Base-by-base conservation (phyloP, 495 filamentous ascomycete genomes). In the Apiosordaria backusii region DNA sequence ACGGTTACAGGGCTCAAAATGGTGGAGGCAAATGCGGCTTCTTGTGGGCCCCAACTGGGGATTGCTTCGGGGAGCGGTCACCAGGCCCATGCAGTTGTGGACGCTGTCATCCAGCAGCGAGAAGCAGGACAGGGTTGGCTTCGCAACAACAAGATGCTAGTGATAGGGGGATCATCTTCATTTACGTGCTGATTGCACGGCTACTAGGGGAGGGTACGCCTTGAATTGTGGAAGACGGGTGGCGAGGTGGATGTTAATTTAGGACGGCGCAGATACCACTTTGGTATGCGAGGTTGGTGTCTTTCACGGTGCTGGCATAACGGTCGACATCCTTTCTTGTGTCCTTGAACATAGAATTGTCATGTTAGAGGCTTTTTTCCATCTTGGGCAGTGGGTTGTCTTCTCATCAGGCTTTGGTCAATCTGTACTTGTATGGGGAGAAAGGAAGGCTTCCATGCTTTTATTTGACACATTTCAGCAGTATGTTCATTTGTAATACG, bases 61-160 rank as follows among this genome's bases (percentile, higher is more conserved):
- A 86, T 87, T 67, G 83, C 89, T 16, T 85, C 84, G 40, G 87
- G 87, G 4, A 92, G 90, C 69, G 85, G 84, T 4, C 84, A 88
- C 18, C 87, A 90, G 21, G 74, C 92, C 15, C 92, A 90, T n/a
- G 90, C 86, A 16, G 91, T 96, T 1, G 88, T 96, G 63, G 89
- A 92, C 64, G 80, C 78, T 80, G 91, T 75, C 79, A 90, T 74
- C 76, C 91, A 80, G 87, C 88, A 75, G 85, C 87, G 75, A 76
- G 90, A 93, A 70, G 91, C 89, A 9, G 90, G 94, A 1, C 87
- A 90, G 64, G 85, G 92, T 54, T 97, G 93, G 93, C 74, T 92
- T 52, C 79, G 84, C 64, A 85, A 88, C 63, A 88, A 97, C 77
- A 92, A 91, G 77, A 75, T 94, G 60, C 79, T 88, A 70, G 80